phyloP scores from a whole-genome alignment of 495 filamentous ascomycete genomes.

The Aspergillus baeticus region DNA sequence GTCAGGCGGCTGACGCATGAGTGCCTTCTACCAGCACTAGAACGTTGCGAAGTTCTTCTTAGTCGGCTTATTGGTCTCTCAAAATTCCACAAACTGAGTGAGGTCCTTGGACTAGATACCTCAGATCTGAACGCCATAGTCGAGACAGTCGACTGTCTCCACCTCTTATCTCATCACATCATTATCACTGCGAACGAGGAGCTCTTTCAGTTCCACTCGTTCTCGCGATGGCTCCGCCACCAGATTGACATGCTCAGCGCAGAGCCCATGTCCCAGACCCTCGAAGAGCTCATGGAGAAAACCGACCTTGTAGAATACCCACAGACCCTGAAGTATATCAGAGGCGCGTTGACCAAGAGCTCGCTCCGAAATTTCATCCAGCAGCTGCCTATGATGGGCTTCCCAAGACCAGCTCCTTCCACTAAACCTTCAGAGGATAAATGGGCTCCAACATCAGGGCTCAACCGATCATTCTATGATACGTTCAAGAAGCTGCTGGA shows the following conservation, averaged over 20 bases:
- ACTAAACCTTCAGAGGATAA: constrained; percentile 26
- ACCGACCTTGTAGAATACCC: constrained; percentile 46
- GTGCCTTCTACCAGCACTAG: constrained; percentile 81
- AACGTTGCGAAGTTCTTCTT: constrained; percentile 78
- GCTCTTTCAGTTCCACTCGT: constrained; percentile 71
- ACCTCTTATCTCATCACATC: constrained; percentile 71
- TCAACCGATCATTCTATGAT: constrained; percentile 48
- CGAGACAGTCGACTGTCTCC: constrained; percentile 71
- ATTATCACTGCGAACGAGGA: constrained; percentile 73
- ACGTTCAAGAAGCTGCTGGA: constrained; percentile 40
- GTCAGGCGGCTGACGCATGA: constrained; percentile 79
- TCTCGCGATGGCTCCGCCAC: constrained; percentile 81
- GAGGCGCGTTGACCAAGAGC: constrained; percentile 49
- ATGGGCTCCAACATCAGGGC: constrained; percentile 37
- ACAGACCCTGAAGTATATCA: constrained; percentile 50
- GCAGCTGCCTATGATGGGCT: constrained; percentile 41
- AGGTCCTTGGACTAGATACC: constrained; percentile 62
- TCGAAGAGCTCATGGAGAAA: constrained; percentile 48
- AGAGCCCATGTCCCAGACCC: constrained; percentile 44
- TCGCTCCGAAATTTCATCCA: constrained; percentile 44
- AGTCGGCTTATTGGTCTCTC: constrained; percentile 84
- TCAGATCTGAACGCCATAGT: constrained; percentile 57
- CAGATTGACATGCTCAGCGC: constrained; percentile 67
- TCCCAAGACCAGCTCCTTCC: constrained; percentile 20
- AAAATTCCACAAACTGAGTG: constrained; percentile 69